Evolutionary conservation across 179 eudicot genomes (phyloP), one percentile per base, ranked within the genome.

Genomic region (Sideroxylon spinosum): DNA sequence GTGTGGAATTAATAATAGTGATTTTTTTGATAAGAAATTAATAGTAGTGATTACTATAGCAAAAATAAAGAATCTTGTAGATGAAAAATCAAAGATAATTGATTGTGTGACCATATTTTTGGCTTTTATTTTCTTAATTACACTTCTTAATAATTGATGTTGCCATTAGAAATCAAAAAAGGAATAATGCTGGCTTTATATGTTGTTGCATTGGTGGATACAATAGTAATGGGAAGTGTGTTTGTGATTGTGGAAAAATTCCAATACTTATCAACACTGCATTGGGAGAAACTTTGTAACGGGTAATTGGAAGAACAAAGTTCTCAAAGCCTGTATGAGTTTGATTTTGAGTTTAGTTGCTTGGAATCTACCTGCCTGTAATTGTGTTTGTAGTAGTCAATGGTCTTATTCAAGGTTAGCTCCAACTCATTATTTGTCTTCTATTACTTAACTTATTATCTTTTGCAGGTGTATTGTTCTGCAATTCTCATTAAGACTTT

Each of bases 401-500:
- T 6, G 32, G 66, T 49, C 62, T 37, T 73, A 37, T 79, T 23
- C 49, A 12, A 52, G 67, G 16, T 73, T 60, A 46, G 23, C 55
- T 74, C 26, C 25, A 61, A 29, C 61, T 67, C 44, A 56, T 44
- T 2, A 75, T 9, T 26, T 52, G 8, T 69, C 73, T 62, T 37
- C 20, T 57, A 74, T 48, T 22, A 46, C 76, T 60, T 14, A 52
- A 37, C 25, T 67, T 26, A 9, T 53, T 52, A 53, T 57, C 74
- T 29, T 60, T 78, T 76, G 76, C 85, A 83, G 90, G 75, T 78
- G 48, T 75, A 50, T 80, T 32, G 28, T 63, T 44, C 46, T 80
- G 29, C 60, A 50, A 63, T 75, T 75, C 46, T 67, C 4, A 57
- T 71, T 46, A 64, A 67, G 61, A 50, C 62, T 78, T 80, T 63